A percentile compares a stretch with the other conserved stretches of the same genome.
phyloP scores from a whole-genome alignment of 352 stramenopile species.

The Globisporangium cylindrosporum region DNA sequence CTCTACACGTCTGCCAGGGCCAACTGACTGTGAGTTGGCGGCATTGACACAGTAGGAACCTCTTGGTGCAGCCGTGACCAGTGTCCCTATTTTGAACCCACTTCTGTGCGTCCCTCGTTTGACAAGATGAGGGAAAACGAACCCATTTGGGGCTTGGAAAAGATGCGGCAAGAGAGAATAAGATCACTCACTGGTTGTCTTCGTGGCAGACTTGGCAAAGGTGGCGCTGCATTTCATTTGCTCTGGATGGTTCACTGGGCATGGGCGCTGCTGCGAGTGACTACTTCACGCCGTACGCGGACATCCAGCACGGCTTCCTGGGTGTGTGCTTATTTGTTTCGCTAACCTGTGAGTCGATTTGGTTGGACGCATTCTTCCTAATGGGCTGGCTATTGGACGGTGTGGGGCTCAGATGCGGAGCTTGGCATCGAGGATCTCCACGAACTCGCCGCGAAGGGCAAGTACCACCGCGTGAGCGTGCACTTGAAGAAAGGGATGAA shows the following conservation, averaged over 20 bases:
- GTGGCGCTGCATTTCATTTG: not conserved
- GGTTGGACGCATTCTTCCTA: not conserved
- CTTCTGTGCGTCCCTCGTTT: not conserved
- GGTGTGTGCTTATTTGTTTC: constrained; percentile 11
- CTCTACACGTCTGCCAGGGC: too few relatives aligned
- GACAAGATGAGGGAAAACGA: not conserved
- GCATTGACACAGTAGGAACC: too few relatives aligned
- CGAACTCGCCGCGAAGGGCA: constrained; percentile 40
- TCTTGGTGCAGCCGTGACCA: not conserved
- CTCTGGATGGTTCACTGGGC: not conserved
- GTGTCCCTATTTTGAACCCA: constrained; percentile 4
- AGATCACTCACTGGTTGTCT: constrained; percentile 1
- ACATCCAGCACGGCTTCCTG: constrained; percentile 55
- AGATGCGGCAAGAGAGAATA: constrained; percentile 2
- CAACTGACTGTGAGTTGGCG: too few relatives aligned
- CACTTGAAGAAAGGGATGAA: constrained; percentile 56
- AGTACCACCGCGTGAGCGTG: constrained; percentile 38
- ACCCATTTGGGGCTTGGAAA: constrained; percentile 1
- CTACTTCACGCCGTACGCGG: constrained; percentile 51
- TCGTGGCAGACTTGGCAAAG: not conserved
- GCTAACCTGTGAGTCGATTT: not conserved
- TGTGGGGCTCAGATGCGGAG: constrained; percentile 34
- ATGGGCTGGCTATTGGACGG: not conserved
- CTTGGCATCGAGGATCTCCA: constrained; percentile 51
- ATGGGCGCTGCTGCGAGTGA: constrained; percentile 58